Percentiles rank a stretch among this genome's conserved stretches.
Evolutionary conservation across 495 filamentous ascomycete species (phyloP).

Genomic region (Talaromyces adpressus): DNA sequence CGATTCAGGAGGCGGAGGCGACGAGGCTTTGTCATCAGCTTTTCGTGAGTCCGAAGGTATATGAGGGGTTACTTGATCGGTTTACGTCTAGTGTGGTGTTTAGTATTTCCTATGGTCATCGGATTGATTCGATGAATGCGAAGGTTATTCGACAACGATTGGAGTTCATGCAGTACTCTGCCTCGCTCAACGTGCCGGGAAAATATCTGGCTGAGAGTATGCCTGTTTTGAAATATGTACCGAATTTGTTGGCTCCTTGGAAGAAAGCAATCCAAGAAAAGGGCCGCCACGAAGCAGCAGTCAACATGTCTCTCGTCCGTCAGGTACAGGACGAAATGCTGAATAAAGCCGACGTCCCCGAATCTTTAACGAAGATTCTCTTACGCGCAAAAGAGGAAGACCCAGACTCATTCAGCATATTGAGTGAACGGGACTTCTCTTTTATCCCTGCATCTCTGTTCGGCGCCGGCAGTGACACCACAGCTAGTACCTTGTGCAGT

Average conservation of each 20-base stretch:
- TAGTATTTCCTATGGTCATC: conserved; percentile 22
- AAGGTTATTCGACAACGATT: conserved; percentile 16
- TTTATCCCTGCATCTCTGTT: conserved; percentile 37
- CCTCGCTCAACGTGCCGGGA: conserved; percentile 16
- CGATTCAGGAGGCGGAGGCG: conserved; percentile 34
- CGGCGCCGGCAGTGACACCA: conserved; percentile 60
- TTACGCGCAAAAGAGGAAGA: conserved; percentile 28
- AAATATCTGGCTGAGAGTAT: conserved; percentile 20
- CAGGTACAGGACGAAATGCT: conserved; percentile 11
- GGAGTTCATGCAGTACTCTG: conserved; percentile 15
- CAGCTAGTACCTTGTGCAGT: conserved; percentile 51
- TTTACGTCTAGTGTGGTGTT: conserved; percentile 21
- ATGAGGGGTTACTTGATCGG: conserved; percentile 17
- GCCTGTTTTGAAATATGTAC: conserved; percentile 20
- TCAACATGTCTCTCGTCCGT: conserved; percentile 11
- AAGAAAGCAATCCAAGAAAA: conserved; percentile 17
- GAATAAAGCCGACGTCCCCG: conserved; percentile 9
- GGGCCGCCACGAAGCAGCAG: conserved; percentile 12
- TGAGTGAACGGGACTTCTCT: conserved; percentile 35
- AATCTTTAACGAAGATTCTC: conserved; percentile 25
- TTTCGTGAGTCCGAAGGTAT: conserved; percentile 15
- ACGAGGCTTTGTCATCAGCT: conserved; percentile 23
- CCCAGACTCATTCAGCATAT: conserved; percentile 22
- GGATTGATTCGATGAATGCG: conserved; percentile 18
- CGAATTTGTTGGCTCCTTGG: conserved; percentile 20